phyloP scores from a whole-genome alignment of 2,329 filamentous ascomycete genomes.

The Sclerotinia sclerotiorum region DNA sequence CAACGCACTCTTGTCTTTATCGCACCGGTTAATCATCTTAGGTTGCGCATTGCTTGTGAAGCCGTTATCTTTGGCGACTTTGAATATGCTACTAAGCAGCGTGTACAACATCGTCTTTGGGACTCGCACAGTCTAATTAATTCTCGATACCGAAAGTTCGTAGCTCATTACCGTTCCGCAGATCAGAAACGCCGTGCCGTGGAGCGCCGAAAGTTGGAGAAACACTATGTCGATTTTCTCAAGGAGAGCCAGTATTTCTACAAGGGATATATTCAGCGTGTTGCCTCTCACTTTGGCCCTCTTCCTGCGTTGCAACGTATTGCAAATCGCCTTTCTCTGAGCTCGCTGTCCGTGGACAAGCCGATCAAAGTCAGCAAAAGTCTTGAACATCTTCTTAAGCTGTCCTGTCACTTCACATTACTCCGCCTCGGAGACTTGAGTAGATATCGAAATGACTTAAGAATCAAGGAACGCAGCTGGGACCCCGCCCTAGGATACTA shows the following conservation, averaged over 20 bases:
- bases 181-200: slow-evolving; percentile 51
- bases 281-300: slow-evolving; percentile 59
- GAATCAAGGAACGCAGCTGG: slow-evolving; percentile 69
- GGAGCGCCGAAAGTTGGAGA: slow-evolving; percentile 74
- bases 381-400: slow-evolving; percentile 53
- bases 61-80: slow-evolving; percentile 72
- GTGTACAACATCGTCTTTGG: slow-evolving; percentile 75
- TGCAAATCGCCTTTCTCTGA: slow-evolving; percentile 37
- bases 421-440: slow-evolving; percentile 88
- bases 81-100: slow-evolving; percentile 59
- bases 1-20: slow-evolving; percentile 1
- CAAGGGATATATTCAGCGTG: slow-evolving; percentile 75
- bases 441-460: slow-evolving; percentile 76
- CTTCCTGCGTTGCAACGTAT: slow-evolving; percentile 38
- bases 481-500: slow-evolving; percentile 83
- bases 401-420: slow-evolving; percentile 78
- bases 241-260: slow-evolving; percentile 89
- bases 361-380: slow-evolving; percentile 32
- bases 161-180: slow-evolving; percentile 55
- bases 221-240: slow-evolving; percentile 79
- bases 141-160: slow-evolving; percentile 69
- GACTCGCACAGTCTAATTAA: slow-evolving; percentile 75
- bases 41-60: slow-evolving; percentile 59
- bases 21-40: slow-evolving; percentile 23
- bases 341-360: slow-evolving; percentile 34